Conservation (phyloP, 768 basidiomycete species). For the Naganishia friedmannii region DNA sequence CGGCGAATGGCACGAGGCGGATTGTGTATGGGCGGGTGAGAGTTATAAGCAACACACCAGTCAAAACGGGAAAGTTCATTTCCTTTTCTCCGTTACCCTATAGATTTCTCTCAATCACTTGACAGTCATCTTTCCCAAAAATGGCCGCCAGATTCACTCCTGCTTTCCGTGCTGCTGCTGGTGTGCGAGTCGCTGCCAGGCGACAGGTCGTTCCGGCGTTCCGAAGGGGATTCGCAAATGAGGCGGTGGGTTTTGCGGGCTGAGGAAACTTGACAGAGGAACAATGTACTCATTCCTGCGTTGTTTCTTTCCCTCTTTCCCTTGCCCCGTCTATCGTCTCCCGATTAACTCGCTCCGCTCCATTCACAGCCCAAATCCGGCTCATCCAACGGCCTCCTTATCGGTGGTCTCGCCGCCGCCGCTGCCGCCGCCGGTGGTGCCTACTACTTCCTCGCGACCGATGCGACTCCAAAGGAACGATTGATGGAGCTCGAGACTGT, state of each 20-base stretch:
- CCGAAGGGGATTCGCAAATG: constrained; percentile 18
- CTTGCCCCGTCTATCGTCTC: background rate
- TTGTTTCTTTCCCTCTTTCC: background rate
- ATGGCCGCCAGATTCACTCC: constrained; percentile 28
- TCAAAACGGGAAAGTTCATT: too few species aligned
- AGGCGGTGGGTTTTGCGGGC: constrained; percentile 1
- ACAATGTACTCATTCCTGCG: background rate
- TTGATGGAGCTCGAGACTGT: constrained; percentile 63
- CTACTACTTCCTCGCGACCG: constrained; percentile 61
- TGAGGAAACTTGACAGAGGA: background rate
- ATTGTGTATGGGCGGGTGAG: too few species aligned
- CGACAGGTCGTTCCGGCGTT: constrained; percentile 23
- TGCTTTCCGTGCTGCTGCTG: constrained; percentile 28
- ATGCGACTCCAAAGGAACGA: constrained; percentile 58
- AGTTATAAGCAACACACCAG: too few species aligned
- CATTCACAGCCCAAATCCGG: constrained; percentile 36
- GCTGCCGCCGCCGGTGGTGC: constrained; percentile 63
- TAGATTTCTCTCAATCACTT: too few species aligned
- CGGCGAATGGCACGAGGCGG: too few species aligned
- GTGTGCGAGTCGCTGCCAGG: constrained; percentile 15
- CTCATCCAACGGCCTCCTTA: constrained; percentile 51
- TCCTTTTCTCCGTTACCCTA: too few species aligned
- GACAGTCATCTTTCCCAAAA: too few species aligned
- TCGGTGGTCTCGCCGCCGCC: constrained; percentile 61
- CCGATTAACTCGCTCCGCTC: constrained; percentile 25